Base-by-base conservation (phyloP, 108 stramenopile species). In the Aurantiochytrium sp. region DNA sequence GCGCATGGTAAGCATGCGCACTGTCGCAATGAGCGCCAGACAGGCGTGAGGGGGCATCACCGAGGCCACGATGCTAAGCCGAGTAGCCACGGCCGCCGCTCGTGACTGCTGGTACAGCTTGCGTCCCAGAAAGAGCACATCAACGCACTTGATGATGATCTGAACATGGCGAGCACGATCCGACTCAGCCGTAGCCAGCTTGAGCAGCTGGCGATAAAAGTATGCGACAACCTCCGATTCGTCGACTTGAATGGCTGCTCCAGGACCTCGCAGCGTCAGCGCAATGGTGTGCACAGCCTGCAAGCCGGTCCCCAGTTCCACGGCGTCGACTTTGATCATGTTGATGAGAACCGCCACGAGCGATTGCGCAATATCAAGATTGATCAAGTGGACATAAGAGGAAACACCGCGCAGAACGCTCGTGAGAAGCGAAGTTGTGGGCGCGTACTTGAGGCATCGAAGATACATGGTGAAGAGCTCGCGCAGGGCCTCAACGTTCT, bases 361-460 rank as follows among this genome's bases (percentile, higher is more conserved):
- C 89, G 96, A 95, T 21, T 94, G 90, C 44, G 96, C 95, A 4
- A 96, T 96, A 72, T 95, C 94, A 19, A 95, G 92, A 87, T 96
- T 95, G 72, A 97, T 96, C 5, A 97, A 91, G 90, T 97, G 97
- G 14, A 95, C 95, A 90, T 95, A 95, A 73, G 95, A 95, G 47
- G 96, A 96, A 58, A 97, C 92, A 8, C 97, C 97, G 35, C 95
- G 93, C 60, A 97, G 87, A 19, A 95, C 95, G 25, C 91, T 88
- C 10, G 96, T 95, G n/a, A 97, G 90, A 10, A 97, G 89, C 58
- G 90, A 90, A 42, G 90, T 83, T 12, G 29, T 35, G 47, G 93
- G 91, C 5, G 90, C 90, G 35, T 89, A 88, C 88, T 97, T 97
- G 60, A 96, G 90, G 60, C 96, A 93, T 12, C 96, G 95, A 92